Evolutionary conservation across 164 flowering plant genomes (phyloP).

Genomic region (Annona cherimola): DNA sequence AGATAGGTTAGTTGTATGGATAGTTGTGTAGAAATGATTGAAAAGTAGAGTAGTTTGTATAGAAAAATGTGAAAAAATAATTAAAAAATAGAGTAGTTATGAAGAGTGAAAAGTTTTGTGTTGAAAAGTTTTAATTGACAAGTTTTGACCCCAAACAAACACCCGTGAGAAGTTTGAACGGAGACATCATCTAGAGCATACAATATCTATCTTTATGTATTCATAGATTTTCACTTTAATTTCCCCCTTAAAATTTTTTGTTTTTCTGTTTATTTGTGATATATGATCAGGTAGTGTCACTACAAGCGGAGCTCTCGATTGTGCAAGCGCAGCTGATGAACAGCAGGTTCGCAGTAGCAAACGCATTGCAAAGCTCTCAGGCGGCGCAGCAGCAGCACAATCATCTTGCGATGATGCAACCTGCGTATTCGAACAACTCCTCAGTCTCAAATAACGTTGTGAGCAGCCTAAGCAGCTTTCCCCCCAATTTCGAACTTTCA

Average conservation of each 20-base stretch:
- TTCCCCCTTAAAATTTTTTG: neutral
- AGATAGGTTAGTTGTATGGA: no score
- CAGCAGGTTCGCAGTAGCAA: constrained; percentile 54
- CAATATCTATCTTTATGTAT: neutral
- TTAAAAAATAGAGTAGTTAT: no score
- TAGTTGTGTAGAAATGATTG: no score
- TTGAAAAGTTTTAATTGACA: no score
- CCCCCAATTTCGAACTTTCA: constrained; percentile 32
- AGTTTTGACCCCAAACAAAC: no score
- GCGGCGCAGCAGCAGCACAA: constrained; percentile 25
- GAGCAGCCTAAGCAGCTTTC: constrained; percentile 34
- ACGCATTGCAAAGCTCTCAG: constrained; percentile 45
- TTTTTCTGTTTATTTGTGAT: neutral
- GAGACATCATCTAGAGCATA: neutral
- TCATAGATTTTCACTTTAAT: neutral
- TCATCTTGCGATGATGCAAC: constrained; percentile 39
- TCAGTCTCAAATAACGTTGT: constrained; percentile 50
- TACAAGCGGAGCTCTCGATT: constrained; percentile 68
- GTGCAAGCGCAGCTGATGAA: constrained; percentile 71
- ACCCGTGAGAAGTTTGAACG: neutral
- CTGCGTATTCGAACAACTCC: constrained; percentile 71
- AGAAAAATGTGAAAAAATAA: no score
- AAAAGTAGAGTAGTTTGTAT: no score
- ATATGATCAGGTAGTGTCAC: constrained; percentile 49
- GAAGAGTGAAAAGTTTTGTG: no score